Percentiles rank a stretch among this genome's conserved stretches.
Conservation (phyloP, 2,329 filamentous ascomycete genomes). For the Fusarium begoniae region DNA sequence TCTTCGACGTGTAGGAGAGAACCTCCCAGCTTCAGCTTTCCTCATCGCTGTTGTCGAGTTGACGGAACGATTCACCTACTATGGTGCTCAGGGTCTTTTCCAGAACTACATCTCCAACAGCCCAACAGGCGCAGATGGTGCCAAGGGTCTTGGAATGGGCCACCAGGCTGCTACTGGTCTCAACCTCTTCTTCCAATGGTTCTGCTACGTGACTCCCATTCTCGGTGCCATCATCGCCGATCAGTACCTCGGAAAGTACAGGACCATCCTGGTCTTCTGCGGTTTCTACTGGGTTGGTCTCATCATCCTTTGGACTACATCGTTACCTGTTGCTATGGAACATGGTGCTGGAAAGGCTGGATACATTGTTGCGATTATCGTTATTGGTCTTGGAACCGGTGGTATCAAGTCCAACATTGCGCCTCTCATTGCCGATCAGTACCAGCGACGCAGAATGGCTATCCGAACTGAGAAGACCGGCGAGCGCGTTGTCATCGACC, state of each 20-base stretch:
- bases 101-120: conserved; percentile 62
- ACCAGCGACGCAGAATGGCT: conserved; percentile 62
- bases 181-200: conserved; percentile 65
- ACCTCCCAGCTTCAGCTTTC: conserved; percentile 63
- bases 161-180: conserved; percentile 64
- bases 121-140: conserved; percentile 47
- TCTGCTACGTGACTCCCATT: conserved; percentile 55
- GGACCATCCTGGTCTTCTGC: conserved; percentile 67
- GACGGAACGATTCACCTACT: conserved; percentile 67
- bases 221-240: conserved; percentile 65
- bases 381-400: conserved; percentile 73
- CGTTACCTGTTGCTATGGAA: conserved; percentile 51
- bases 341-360: conserved; percentile 56
- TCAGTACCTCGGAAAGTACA: conserved; percentile 68
- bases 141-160: conserved; percentile 64
- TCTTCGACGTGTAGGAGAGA: conserved; percentile 63
- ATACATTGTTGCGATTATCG: conserved; percentile 64
- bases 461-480: conserved; percentile 59
- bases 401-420: conserved; percentile 74
- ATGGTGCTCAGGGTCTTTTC: conserved; percentile 62
- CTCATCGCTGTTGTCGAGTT: conserved; percentile 66
- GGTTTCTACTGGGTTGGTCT: conserved; percentile 67
- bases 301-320: conserved; percentile 62
- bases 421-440: conserved; percentile 72
- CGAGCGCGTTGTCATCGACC: conserved; percentile 72